Evolutionary conservation across 2,329 filamentous ascomycete species (phyloP).

Genomic region (Beauveria sp.): DNA sequence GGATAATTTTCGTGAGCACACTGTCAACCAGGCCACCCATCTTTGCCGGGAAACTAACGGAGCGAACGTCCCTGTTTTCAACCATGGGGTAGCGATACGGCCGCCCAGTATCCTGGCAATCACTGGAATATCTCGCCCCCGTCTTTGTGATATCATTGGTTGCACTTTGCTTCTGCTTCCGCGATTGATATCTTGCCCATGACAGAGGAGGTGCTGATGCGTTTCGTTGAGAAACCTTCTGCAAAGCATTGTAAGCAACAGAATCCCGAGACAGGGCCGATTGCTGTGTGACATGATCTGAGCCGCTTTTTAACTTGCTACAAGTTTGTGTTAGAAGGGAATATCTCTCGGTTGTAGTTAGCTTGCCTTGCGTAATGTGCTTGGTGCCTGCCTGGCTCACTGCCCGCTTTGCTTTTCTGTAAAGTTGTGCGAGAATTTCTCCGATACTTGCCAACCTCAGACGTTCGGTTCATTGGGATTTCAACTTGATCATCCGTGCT

Average conservation of each 20-base stretch:
- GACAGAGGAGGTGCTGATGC: slow-evolving; percentile 19
- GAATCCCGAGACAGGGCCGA: background rate
- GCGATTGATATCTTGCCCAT: slow-evolving; percentile 28
- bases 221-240: slow-evolving; percentile 11
- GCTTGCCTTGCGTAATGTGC: background rate
- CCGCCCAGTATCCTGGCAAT: background rate
- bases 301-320: background rate
- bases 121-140: background rate
- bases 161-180: slow-evolving; percentile 16
- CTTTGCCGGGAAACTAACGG: background rate
- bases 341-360: background rate
- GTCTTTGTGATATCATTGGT: background rate
- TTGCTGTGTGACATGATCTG: background rate
- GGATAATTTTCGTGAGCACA: background rate
- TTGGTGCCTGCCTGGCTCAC: background rate
- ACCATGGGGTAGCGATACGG: background rate
- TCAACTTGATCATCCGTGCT: background rate
- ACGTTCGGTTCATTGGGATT: too few species aligned
- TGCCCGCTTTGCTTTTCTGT: background rate
- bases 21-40: background rate
- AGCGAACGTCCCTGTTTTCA: background rate
- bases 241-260: background rate
- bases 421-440: background rate
- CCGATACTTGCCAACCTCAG: too few species aligned
- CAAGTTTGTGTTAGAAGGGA: background rate